Base-by-base conservation (phyloP, 2,329 filamentous ascomycete genomes). In the Leptographium flavum region DNA sequence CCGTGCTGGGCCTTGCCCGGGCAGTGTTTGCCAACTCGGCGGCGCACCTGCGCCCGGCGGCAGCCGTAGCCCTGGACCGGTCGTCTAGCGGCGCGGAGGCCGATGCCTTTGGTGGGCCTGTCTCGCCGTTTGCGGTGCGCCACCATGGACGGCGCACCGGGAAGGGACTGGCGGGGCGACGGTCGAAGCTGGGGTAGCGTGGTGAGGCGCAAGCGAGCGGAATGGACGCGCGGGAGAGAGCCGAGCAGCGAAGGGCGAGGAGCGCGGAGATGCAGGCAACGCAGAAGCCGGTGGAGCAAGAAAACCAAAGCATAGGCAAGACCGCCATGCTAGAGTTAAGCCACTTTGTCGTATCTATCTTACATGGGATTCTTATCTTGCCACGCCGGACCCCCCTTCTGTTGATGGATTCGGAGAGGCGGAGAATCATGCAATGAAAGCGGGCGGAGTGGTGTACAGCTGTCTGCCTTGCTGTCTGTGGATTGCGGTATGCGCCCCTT, bases 1-100 rank as follows among this genome's bases (percentile, higher is more conserved):
- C 86, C 4, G 75, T 95, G 48, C 70, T 73, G 6, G 69, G 69
- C 5, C 66, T 96, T 43, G 90, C 81, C 64, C 63, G 65, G 25
- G 77, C 80, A 21, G 72, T 94, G 1, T 79, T 95, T 53, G 79
- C 79, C 56, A 84, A 92, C 19, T 77, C 79, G 5, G 85, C 93
- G 6, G 85, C 84, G 22, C 83, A 82, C 61, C 42, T 50, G 38
- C 45, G 39, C 5, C n/a, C 30, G 10, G 28, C 31, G 7, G 27
- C 11, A 13, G 38, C 21, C 11, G 25, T 19, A 14, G 10, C 15
- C 23, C 17, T 9, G 11, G 43, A 36, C 35, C 22, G 38, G n/a
- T 7, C 23, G 4, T 27, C 11, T 13, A 5, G 27, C 19, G 17
- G 14, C 31, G 31, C 21, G 22, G 7, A 14, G 14, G 3, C 22